Evolutionary conservation across 1,284 basidiomycete genomes (phyloP).

Genomic region (Veloboletus limbatus): DNA sequence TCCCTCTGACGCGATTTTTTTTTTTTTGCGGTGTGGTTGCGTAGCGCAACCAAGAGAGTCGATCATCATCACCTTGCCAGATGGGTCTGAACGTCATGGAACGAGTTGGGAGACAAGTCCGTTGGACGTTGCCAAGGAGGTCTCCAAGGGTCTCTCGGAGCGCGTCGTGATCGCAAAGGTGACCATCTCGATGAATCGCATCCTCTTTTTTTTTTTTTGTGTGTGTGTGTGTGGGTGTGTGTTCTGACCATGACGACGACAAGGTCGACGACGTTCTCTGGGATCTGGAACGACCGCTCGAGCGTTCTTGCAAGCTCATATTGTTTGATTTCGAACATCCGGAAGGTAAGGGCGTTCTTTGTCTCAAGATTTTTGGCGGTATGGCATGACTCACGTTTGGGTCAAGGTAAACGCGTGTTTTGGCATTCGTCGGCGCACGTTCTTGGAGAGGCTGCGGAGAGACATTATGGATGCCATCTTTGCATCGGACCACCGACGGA

Average conservation of each 20-base stretch:
- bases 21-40: background rate
- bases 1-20: background rate
- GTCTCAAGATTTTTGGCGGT: background rate
- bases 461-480: conserved; percentile 96
- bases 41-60: conserved; percentile 82
- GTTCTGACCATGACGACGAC: background rate
- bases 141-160: conserved; percentile 89
- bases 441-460: conserved; percentile 95
- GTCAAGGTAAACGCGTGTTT: conserved; percentile 78
- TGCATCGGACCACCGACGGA: conserved; percentile 98
- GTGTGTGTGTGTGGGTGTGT: too few relatives aligned
- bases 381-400: background rate
- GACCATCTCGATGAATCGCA: too few relatives aligned
- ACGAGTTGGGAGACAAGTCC: conserved; percentile 97
- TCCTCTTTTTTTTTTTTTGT: too few relatives aligned
- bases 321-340: conserved; percentile 94
- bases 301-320: conserved; percentile 78
- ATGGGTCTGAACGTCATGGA: conserved; percentile 82
- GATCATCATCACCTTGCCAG: conserved; percentile 84
- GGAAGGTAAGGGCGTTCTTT: conserved; percentile 58
- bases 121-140: conserved; percentile 84
- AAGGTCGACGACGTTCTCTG: conserved; percentile 88
- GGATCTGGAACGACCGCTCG: conserved; percentile 95
- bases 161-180: conserved; percentile 93
- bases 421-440: conserved; percentile 99